A percentile compares a stretch with the other conserved stretches of the same genome.
Conservation (phyloP, 208 protist species). For the Trypanosoma conorhini region DNA sequence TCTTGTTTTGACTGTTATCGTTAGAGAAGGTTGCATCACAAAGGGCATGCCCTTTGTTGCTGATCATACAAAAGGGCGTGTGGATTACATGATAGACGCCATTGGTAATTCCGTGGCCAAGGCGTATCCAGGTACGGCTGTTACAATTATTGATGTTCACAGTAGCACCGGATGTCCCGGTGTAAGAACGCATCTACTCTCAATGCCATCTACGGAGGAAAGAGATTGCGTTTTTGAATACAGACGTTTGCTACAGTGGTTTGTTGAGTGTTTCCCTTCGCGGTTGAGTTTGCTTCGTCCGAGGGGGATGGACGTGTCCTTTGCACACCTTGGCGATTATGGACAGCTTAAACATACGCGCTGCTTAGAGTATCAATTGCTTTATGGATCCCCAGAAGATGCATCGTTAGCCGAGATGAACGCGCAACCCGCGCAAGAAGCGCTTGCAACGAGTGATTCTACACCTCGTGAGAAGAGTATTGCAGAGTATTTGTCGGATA, state of each 20-base stretch:
- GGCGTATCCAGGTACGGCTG: constrained; percentile 79
- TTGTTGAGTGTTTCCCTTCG: constrained; percentile 69
- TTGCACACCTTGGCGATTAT: constrained; percentile 87
- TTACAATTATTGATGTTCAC: constrained; percentile 81
- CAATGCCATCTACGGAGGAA: constrained; percentile 40
- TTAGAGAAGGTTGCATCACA: constrained; percentile 76
- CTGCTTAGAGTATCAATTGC: constrained; percentile 75
- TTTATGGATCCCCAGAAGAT: constrained; percentile 57
- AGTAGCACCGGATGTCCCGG: constrained; percentile 82
- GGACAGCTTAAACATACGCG: constrained; percentile 64
- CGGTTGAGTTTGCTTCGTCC: constrained; percentile 74
- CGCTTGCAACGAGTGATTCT: background rate
- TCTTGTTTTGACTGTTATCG: constrained; percentile 71
- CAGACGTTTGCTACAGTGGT: constrained; percentile 84
- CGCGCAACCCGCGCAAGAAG: background rate
- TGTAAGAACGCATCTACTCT: constrained; percentile 76
- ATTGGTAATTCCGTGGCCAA: constrained; percentile 64
- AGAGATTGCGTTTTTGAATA: constrained; percentile 69
- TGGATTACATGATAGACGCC: constrained; percentile 78
- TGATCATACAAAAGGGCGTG: constrained; percentile 79
- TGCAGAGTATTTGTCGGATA: constrained; percentile 29
- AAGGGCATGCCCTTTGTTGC: constrained; percentile 85
- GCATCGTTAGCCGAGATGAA: background rate
- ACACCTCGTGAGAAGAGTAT: constrained; percentile 19
- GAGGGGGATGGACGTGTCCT: constrained; percentile 72